Percentiles rank a stretch among this genome's conserved stretches.
Conservation (phyloP, 75 land plant species). For the Isoetes taiwanensis region DNA sequence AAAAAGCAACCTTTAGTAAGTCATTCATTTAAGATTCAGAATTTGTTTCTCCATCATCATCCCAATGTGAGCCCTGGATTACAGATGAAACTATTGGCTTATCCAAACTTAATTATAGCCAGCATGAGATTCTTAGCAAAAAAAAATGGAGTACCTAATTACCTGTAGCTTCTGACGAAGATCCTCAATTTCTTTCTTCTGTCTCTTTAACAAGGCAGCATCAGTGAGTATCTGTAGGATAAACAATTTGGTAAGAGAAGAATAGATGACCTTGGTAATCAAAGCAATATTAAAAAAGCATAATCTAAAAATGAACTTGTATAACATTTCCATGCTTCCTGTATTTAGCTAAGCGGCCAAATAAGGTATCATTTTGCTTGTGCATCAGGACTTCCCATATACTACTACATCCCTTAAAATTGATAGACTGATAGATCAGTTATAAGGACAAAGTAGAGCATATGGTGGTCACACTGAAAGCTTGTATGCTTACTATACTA, state of each 20-base stretch:
- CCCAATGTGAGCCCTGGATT: conserved; percentile 70
- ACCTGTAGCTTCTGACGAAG: conserved; percentile 1
- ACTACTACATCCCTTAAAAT: neutral
- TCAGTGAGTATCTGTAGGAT: conserved; percentile 3
- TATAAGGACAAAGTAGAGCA: neutral
- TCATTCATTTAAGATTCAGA: conserved; percentile 76
- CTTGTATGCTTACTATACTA: too few relatives aligned
- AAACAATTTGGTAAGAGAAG: neutral
- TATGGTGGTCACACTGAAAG: neutral
- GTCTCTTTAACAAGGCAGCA: neutral
- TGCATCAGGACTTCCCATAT: too few relatives aligned
- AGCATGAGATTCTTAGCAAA: too few relatives aligned
- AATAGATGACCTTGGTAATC: neutral
- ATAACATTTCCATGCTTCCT: too few relatives aligned
- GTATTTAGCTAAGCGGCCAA: too few relatives aligned
- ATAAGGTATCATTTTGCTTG: too few relatives aligned
- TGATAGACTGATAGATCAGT: neutral
- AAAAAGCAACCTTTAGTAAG: conserved; percentile 63
- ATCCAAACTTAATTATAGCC: neutral
- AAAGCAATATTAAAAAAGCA: neutral
- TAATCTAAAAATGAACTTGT: neutral
- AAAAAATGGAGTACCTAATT: neutral
- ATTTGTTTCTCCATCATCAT: conserved; percentile 73
- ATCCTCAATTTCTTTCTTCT: conserved; percentile 4
- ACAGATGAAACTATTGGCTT: neutral